These are phyloP conservation scores for Rhodotorula taiwanensis DNA, from an alignment of 768 basidiomycete species.

Conservation along the genomic window DNA sequence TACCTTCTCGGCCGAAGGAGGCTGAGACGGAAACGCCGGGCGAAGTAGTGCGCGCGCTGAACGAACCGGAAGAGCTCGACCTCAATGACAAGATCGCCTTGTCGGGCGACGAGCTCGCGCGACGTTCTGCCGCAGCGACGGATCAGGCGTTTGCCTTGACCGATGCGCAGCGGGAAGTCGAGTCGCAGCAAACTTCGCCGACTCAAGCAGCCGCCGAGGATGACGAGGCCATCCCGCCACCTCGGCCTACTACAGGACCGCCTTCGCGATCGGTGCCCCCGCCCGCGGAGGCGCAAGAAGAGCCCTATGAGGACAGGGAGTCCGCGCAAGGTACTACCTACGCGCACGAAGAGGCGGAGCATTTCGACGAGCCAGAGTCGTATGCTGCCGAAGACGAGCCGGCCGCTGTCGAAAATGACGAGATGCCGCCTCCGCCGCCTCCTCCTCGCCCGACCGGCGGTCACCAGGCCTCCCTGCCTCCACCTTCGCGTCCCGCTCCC, in stretches of 20 bases:
- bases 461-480: slow-evolving; percentile 3
- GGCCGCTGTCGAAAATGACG: neutral
- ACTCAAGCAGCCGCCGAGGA: too few relatives aligned
- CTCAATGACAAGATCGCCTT: neutral
- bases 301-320: neutral
- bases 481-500: neutral
- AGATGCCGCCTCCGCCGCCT: slow-evolving; percentile 25
- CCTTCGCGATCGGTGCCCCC: slow-evolving; percentile 16
- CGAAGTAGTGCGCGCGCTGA: neutral
- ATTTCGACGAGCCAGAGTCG: slow-evolving; percentile 22
- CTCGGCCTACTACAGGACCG: slow-evolving; percentile 10
- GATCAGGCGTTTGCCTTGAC: neutral
- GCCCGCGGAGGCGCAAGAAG: neutral
- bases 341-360: neutral
- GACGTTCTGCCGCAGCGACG: neutral
- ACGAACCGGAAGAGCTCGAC: neutral
- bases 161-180: neutral
- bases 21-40: neutral
- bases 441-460: slow-evolving; percentile 21
- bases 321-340: too few relatives aligned
- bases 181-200: neutral
- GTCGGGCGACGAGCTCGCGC: neutral
- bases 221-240: neutral
- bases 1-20: neutral
- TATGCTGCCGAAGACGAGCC: neutral